Evolutionary conservation across 345 rosid genomes (phyloP).

Genomic region (Gossypium longicalyx): DNA sequence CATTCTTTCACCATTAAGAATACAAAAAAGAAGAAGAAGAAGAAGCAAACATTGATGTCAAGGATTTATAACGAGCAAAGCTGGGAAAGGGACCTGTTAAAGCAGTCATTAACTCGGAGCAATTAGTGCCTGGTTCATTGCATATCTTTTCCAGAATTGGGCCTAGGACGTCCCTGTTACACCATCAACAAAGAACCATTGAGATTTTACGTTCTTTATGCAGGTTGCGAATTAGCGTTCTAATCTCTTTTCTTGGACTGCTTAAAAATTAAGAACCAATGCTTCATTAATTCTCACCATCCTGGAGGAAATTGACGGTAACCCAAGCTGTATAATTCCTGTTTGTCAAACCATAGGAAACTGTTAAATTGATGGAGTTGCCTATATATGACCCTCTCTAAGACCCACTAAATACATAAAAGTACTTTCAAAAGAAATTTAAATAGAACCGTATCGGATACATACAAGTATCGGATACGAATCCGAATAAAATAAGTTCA

Average conservation of each 20-base stretch:
- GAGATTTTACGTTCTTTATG: background rate
- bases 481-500: too few relatives aligned
- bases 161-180: conserved; percentile 32
- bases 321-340: conserved; percentile 36
- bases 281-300: conserved; percentile 25
- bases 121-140: conserved; percentile 29
- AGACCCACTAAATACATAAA: too few relatives aligned
- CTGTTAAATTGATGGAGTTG: background rate
- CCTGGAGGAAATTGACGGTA: conserved; percentile 36
- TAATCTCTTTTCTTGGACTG: background rate
- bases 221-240: background rate
- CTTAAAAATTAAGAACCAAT: background rate
- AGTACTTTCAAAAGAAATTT: too few relatives aligned
- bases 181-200: background rate
- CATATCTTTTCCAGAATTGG: conserved; percentile 36
- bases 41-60: background rate
- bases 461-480: background rate
- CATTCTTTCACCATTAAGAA: too few relatives aligned
- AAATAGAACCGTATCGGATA: too few relatives aligned
- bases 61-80: background rate
- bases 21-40: background rate
- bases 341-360: conserved; percentile 9
- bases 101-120: conserved; percentile 36
- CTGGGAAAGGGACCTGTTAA: conserved; percentile 36
- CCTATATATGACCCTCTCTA: background rate